These are phyloP conservation scores for Abrus precatorius DNA, from an alignment of 306 rosid genomes.

Conservation along the genomic window DNA sequence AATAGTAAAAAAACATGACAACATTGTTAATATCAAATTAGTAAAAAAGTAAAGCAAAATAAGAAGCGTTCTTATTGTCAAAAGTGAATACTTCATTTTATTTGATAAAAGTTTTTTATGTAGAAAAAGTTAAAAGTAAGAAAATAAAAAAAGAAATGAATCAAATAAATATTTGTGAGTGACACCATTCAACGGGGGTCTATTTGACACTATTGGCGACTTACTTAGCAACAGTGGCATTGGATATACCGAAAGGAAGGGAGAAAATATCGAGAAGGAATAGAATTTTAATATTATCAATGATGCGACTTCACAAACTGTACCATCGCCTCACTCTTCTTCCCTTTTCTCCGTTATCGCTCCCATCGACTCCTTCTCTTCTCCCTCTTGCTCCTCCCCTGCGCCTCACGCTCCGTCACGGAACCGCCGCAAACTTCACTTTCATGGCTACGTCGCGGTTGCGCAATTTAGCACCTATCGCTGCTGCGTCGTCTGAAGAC, in stretches of 20 bases:
- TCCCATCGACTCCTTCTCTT: slow-evolving; percentile 44
- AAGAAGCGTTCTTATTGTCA: no score
- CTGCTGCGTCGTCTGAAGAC: slow-evolving; percentile 59
- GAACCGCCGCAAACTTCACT: slow-evolving; percentile 41
- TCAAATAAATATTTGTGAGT: no score
- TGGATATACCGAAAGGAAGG: background rate
- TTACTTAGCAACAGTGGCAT: background rate
- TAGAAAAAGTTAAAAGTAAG: no score
- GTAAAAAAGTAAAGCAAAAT: no score
- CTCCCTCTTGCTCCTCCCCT: slow-evolving; percentile 54
- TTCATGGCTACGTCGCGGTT: slow-evolving; percentile 67
- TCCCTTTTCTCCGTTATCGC: slow-evolving; percentile 47
- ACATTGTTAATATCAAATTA: no score
- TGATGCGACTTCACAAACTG: slow-evolving; percentile 68
- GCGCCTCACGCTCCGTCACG: slow-evolving; percentile 46
- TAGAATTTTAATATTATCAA: slow-evolving; percentile 14
- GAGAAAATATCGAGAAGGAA: slow-evolving; percentile 38
- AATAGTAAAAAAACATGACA: no score
- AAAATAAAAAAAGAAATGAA: no score
- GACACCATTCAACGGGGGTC: background rate
- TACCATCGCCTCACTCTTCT: slow-evolving; percentile 70
- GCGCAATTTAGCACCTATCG: slow-evolving; percentile 59
- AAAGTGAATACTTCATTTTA: no score
- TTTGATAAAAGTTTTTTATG: no score
- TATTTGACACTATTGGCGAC: background rate